Evolutionary conservation across 2,329 filamentous ascomycete species (phyloP).

Genomic region (Fusarium kyushuense): DNA sequence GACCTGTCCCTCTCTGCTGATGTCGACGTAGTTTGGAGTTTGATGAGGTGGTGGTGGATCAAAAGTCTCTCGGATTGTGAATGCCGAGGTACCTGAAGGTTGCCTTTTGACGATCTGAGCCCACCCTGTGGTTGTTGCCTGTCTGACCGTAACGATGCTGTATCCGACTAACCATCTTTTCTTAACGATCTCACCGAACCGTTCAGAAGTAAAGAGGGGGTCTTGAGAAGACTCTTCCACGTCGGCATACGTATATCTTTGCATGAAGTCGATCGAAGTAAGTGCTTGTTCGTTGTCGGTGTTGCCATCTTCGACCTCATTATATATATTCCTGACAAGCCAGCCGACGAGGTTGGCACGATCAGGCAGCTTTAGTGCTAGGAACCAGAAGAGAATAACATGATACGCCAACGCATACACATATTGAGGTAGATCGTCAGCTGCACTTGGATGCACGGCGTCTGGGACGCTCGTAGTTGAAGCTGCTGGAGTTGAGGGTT

Average conservation of each 20-base stretch:
- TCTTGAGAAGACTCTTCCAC: slow-evolving; percentile 80
- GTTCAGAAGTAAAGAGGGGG: slow-evolving; percentile 71
- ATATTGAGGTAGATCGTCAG: slow-evolving; percentile 89
- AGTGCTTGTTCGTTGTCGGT: slow-evolving; percentile 91
- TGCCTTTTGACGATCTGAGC: slow-evolving; percentile 79
- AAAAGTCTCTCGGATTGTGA: slow-evolving; percentile 70
- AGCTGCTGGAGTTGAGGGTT: slow-evolving; percentile 52
- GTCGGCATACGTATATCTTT: slow-evolving; percentile 86
- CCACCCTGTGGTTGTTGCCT: slow-evolving; percentile 73
- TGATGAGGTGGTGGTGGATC: slow-evolving; percentile 69
- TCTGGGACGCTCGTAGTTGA: slow-evolving; percentile 38
- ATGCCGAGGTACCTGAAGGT: slow-evolving; percentile 74
- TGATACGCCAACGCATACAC: slow-evolving; percentile 95
- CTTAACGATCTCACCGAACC: slow-evolving; percentile 74
- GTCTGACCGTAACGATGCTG: slow-evolving; percentile 79
- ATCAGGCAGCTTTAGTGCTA: slow-evolving; percentile 87
- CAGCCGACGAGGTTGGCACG: slow-evolving; percentile 86
- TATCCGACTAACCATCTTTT: slow-evolving; percentile 80
- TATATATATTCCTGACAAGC: slow-evolving; percentile 90
- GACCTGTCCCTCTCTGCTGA: slow-evolving; percentile 63
- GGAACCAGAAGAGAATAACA: slow-evolving; percentile 96
- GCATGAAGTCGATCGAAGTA: slow-evolving; percentile 95
- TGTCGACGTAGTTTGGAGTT: slow-evolving; percentile 60
- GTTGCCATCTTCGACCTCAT: slow-evolving; percentile 77
- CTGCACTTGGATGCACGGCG: slow-evolving; percentile 45